These are phyloP conservation scores for Ganoderma lucidum DNA, from an alignment of 1,284 basidiomycete genomes.

Conservation along the genomic window DNA sequence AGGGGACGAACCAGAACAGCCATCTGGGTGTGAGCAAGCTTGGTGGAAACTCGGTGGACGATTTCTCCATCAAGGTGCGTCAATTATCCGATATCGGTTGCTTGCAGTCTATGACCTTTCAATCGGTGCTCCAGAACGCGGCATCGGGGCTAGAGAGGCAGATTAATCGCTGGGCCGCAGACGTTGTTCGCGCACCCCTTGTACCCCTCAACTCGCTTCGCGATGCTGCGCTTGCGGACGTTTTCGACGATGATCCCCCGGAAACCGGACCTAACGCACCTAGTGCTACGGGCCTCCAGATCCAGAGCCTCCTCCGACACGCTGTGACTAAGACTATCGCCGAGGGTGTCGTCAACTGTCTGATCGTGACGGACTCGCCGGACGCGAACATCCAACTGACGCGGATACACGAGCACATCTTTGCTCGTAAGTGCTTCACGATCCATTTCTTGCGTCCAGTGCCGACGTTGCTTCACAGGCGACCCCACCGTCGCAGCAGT, in stretches of 20 bases:
- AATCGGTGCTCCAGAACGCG: slow-evolving; percentile 58
- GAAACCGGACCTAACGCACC: slow-evolving; percentile 29
- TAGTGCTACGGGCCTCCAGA: slow-evolving; percentile 66
- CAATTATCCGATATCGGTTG: background rate
- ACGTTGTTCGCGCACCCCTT: slow-evolving; percentile 67
- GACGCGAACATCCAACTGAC: slow-evolving; percentile 84
- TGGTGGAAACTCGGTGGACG: slow-evolving; percentile 74
- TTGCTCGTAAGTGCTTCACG: slow-evolving; percentile 62
- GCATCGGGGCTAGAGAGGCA: slow-evolving; percentile 80
- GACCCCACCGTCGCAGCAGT: slow-evolving; percentile 84
- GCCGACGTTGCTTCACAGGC: slow-evolving; percentile 49
- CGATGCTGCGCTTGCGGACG: slow-evolving; percentile 66
- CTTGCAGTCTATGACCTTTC: background rate
- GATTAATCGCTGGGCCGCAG: slow-evolving; percentile 85
- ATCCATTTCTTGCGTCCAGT: background rate
- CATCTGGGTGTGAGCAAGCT: slow-evolving; percentile 43
- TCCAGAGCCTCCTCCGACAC: slow-evolving; percentile 80
- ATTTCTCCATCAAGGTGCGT: slow-evolving; percentile 83
- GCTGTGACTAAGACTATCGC: slow-evolving; percentile 78
- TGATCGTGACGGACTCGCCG: slow-evolving; percentile 77
- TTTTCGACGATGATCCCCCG: slow-evolving; percentile 51
- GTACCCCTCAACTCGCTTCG: slow-evolving; percentile 61
- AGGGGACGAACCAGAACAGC: slow-evolving; percentile 59
- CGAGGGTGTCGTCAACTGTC: slow-evolving; percentile 81
- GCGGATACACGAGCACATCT: slow-evolving; percentile 84